A percentile compares a stretch with the other conserved stretches of the same genome.
Conservation (phyloP, 768 basidiomycete genomes). For the Galerina marginata region DNA sequence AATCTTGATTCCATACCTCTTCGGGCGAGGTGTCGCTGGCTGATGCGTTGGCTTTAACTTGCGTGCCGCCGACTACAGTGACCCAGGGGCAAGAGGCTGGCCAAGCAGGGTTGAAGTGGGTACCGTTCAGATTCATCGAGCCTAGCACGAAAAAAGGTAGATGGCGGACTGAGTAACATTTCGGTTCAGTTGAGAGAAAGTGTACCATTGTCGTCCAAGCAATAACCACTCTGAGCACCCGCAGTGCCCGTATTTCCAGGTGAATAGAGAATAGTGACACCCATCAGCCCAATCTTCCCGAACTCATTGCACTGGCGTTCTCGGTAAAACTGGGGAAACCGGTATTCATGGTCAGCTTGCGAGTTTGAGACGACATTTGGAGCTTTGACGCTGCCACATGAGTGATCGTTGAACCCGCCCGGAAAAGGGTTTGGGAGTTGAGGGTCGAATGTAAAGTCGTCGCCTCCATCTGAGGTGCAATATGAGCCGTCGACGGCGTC, state of each 20-base stretch:
- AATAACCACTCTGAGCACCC: constrained; percentile 35
- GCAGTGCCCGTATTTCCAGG: constrained; percentile 63
- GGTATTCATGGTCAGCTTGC: constrained; percentile 35
- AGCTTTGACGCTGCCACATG: constrained; percentile 39
- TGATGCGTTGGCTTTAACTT: constrained; percentile 39
- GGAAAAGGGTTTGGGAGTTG: constrained; percentile 21
- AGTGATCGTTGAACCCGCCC: constrained; percentile 34
- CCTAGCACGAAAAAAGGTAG: constrained; percentile 21
- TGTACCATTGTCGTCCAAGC: constrained; percentile 38
- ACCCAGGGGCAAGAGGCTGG: constrained; percentile 50
- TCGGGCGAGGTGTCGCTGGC: constrained; percentile 40
- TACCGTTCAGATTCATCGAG: constrained; percentile 37
- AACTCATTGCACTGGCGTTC: constrained; percentile 41
- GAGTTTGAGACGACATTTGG: constrained; percentile 41
- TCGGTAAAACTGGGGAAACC: constrained; percentile 33
- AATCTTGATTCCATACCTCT: constrained; percentile 47
- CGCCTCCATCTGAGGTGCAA: constrained; percentile 50
- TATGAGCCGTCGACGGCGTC: constrained; percentile 51
- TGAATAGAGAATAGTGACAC: constrained; percentile 59
- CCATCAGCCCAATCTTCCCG: constrained; percentile 53
- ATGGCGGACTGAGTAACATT: background rate
- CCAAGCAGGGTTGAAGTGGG: constrained; percentile 51
- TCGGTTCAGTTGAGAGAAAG: background rate
- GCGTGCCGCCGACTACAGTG: constrained; percentile 56
- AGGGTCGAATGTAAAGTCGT: constrained; percentile 37